These are phyloP conservation scores for Tetracladium marchalianum DNA, from an alignment of 495 filamentous ascomycete species.

Conservation along the genomic window DNA sequence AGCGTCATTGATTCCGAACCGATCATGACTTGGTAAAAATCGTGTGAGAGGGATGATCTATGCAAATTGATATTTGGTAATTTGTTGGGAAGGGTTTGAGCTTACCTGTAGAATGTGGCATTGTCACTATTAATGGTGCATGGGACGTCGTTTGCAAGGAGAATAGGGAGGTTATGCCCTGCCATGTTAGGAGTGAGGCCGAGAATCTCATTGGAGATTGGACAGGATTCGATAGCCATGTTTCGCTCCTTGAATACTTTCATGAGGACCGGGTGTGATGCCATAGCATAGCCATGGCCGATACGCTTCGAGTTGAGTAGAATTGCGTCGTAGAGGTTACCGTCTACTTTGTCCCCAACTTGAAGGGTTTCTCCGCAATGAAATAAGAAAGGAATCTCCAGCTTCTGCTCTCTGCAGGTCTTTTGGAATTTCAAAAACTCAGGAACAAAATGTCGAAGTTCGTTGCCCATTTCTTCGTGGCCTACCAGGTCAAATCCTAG, in stretches of 20 bases:
- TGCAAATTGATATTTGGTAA: too few relatives aligned
- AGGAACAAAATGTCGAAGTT: slow-evolving; percentile 56
- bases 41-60: slow-evolving; percentile 45
- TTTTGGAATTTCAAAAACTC: slow-evolving; percentile 78
- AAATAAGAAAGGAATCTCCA: slow-evolving; percentile 91
- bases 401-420: slow-evolving; percentile 50
- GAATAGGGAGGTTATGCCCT: slow-evolving; percentile 37
- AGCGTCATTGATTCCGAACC: slow-evolving; percentile 42
- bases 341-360: slow-evolving; percentile 63
- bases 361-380: slow-evolving; percentile 88
- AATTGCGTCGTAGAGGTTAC: slow-evolving; percentile 83
- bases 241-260: slow-evolving; percentile 70
- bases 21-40: slow-evolving; percentile 46
- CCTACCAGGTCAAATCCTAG: slow-evolving; percentile 81
- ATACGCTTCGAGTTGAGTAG: slow-evolving; percentile 76
- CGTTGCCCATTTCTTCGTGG: slow-evolving; percentile 64
- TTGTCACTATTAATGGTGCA: slow-evolving; percentile 47
- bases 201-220: slow-evolving; percentile 77
- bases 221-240: slow-evolving; percentile 82
- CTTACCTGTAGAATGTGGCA: slow-evolving; percentile 41
- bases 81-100: background rate
- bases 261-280: slow-evolving; percentile 75
- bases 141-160: slow-evolving; percentile 41
- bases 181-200: slow-evolving; percentile 36
- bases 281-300: slow-evolving; percentile 85